Conservation (phyloP, 164 flowering plant genomes). For the Buxus sempervirens region DNA sequence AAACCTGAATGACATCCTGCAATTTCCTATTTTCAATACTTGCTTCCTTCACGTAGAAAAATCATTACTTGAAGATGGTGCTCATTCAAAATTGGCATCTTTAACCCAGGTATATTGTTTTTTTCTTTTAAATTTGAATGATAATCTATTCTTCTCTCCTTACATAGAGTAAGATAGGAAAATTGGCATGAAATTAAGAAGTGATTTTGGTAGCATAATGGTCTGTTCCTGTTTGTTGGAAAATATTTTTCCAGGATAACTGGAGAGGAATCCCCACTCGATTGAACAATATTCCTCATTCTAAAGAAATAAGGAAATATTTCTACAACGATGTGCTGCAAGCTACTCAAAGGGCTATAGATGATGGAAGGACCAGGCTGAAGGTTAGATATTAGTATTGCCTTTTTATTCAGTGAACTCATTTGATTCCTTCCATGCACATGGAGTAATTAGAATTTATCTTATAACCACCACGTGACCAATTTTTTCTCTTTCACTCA, state of each 20-base stretch:
- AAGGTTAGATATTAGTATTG: conserved; percentile 44
- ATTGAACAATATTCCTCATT: conserved; percentile 93
- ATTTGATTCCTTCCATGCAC: neutral
- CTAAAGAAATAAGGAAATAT: conserved; percentile 87
- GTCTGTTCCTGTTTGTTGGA: conserved; percentile 31
- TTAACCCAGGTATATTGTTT: conserved; percentile 42
- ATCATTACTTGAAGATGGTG: conserved; percentile 19
- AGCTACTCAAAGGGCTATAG: conserved; percentile 72
- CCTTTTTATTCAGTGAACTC: neutral
- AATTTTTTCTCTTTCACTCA: neutral
- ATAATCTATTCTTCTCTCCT: neutral
- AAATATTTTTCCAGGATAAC: conserved; percentile 54
- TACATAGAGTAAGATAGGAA: neutral
- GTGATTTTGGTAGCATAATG: neutral
- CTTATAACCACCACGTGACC: neutral
- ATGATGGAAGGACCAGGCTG: conserved; percentile 62
- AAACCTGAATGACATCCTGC: neutral
- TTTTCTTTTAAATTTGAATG: neutral
- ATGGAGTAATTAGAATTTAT: neutral
- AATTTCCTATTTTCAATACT: neutral
- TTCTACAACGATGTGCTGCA: conserved; percentile 83
- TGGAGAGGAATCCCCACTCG: conserved; percentile 97
- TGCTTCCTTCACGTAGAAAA: conserved; percentile 35
- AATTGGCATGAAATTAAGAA: neutral
- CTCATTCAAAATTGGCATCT: conserved; percentile 30